Base-by-base conservation (phyloP, 2,329 filamentous ascomycete species). In the Diaporthe aspalathi region DNA sequence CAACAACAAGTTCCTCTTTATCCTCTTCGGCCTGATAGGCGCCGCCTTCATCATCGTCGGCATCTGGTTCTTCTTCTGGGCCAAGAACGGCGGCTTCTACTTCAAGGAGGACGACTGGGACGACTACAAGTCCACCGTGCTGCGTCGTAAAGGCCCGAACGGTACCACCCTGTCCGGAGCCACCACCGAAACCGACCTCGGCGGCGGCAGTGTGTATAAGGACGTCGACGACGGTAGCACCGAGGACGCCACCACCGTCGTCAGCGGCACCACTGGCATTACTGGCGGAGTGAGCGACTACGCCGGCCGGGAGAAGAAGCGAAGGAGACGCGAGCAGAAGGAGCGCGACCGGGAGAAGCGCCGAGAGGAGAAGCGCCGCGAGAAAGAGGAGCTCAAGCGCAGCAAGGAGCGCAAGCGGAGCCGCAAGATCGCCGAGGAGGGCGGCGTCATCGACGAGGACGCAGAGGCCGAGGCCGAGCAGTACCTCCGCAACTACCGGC, bases 61-160 rank as follows among this genome's bases (percentile, higher is more conserved):
- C 29, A 94, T 98, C 78, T 99, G 96, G 95, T 98, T 99, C 88
- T 98, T 99, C 88, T 97, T 97, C 87, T 97, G 94, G 93, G 95
- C 95, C 70, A 95, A 93, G 83, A 97, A 98, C 77, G 96, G 96
- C 73, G 96, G 96, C 17, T 98, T 98, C 84, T 85, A 93, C 74
- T 98, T 94, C 87, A 88, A 88, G 57, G 85, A 97, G 74, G 87
- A 90, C 45, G 96, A 99, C 82, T 99, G 96, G 95, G 95, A 98
- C 7, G 96, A 99, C 78, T 99, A 99, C 89, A 98, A 98, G 81
- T 92, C 93, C 1, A 98, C 95, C 0, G 96, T 99, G 2, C 83
- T 99, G 56, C 89, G 96, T 52, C 92, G 95, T 67, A 94, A 92
- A 78, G 95, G 94, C 0, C 94, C 95, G 6, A 95, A 98, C 82